A percentile compares a stretch with the other conserved stretches of the same genome.
Evolutionary conservation across 192 early-diverging fungal species (phyloP).

Genomic region (Mortierella antarctica): DNA sequence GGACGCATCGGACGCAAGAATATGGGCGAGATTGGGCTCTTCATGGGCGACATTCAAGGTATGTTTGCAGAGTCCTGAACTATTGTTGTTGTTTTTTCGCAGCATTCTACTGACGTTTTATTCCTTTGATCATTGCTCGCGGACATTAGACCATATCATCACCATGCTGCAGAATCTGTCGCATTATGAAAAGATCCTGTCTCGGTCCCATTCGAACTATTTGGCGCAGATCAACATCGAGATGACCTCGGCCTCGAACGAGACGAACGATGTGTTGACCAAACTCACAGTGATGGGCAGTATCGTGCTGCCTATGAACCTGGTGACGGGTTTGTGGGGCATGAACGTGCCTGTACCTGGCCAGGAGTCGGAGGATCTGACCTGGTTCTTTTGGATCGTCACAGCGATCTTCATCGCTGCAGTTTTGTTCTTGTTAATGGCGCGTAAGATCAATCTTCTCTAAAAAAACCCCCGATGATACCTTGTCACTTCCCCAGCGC

Average conservation of each 20-base stretch:
- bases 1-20: constrained; percentile 52
- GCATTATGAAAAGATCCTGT: constrained; percentile 78
- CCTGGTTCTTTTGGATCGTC: constrained; percentile 70
- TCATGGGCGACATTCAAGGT: constrained; percentile 84
- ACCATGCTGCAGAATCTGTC: constrained; percentile 83
- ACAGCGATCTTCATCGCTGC: constrained; percentile 43
- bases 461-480: not conserved
- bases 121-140: not conserved
- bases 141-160: constrained; percentile 74
- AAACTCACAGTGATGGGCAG: constrained; percentile 89
- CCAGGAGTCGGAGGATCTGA: constrained; percentile 56
- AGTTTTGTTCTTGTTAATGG: constrained; percentile 42
- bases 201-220: constrained; percentile 79
- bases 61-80: constrained; percentile 6
- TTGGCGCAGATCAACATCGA: constrained; percentile 83
- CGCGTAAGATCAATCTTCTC: constrained; percentile 36
- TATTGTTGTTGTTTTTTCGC: constrained; percentile 3
- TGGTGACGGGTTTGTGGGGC: constrained; percentile 80
- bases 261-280: constrained; percentile 89
- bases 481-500: no score
- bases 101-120: not conserved
- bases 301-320: constrained; percentile 90
- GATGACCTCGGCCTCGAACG: constrained; percentile 78
- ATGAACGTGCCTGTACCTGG: constrained; percentile 79
- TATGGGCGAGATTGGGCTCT: constrained; percentile 71